Conservation (phyloP, 75 land plant species). For the Cupressus sempervirens region DNA sequence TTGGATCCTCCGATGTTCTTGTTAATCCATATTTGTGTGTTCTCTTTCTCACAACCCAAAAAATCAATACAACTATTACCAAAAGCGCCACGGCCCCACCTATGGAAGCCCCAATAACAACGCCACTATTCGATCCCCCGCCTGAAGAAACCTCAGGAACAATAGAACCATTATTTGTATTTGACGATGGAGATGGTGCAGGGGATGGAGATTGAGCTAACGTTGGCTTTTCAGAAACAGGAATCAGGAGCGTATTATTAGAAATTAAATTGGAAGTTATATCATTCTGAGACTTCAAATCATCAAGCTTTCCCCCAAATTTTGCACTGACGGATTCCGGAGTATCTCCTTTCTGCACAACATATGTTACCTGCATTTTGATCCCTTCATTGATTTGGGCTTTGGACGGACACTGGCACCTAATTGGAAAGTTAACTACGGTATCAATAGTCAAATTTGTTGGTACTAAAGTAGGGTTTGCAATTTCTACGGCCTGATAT, state of each 20-base stretch:
- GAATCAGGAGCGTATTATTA: constrained; percentile 26
- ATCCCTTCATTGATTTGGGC: constrained; percentile 25
- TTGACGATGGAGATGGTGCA: not conserved
- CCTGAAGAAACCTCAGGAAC: not conserved
- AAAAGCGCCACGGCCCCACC: not conserved
- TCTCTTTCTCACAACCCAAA: constrained; percentile 2
- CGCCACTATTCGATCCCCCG: not conserved
- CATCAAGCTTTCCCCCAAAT: constrained; percentile 17
- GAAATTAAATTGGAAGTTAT: not conserved
- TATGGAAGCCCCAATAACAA: constrained; percentile 7
- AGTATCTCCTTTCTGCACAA: constrained; percentile 27
- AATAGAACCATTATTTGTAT: not conserved
- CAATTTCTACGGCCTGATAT: constrained; percentile 33
- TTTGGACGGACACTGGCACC: constrained; percentile 54
- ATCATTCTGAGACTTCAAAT: constrained; percentile 24
- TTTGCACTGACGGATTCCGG: constrained; percentile 5
- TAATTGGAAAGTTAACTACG: constrained; percentile 36
- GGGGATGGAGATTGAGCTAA: constrained; percentile 17
- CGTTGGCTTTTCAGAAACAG: constrained; percentile 24
- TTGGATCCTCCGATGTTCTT: not conserved
- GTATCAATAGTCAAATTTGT: constrained; percentile 24
- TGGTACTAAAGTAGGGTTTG: constrained; percentile 39
- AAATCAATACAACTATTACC: not conserved
- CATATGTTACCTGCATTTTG: not conserved
- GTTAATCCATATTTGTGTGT: not conserved